Evolutionary conservation across 2,329 filamentous ascomycete species (phyloP).

Genomic region (Aspergillus clavatus): DNA sequence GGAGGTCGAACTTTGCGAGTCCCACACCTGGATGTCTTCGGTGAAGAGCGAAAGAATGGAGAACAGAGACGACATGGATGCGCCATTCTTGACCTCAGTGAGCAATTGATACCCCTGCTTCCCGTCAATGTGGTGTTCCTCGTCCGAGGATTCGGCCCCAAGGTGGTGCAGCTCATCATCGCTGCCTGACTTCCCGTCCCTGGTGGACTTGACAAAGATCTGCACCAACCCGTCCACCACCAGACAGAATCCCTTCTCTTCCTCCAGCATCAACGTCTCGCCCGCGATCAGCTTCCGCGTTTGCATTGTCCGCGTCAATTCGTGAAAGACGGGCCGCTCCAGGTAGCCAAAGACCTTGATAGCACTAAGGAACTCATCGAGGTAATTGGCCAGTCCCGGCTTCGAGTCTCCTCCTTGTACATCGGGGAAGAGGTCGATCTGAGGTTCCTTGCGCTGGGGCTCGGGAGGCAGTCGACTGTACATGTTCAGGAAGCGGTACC

Average conservation of each 20-base stretch:
- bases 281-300: conserved; percentile 93
- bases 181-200: conserved; percentile 36
- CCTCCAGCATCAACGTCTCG: conserved; percentile 89
- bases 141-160: conserved; percentile 54
- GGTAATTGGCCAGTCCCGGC: conserved; percentile 86
- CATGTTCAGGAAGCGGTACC: conserved; percentile 95
- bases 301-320: conserved; percentile 96
- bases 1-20: conserved; percentile 53
- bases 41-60: conserved; percentile 97
- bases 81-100: conserved; percentile 95
- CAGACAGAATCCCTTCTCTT: conserved; percentile 96
- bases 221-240: conserved; percentile 95
- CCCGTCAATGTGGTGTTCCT: conserved; percentile 56
- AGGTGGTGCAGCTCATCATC: conserved; percentile 38
- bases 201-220: conserved; percentile 92
- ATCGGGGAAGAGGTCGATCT: conserved; percentile 92
- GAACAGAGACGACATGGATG: conserved; percentile 96
- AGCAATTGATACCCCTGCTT: conserved; percentile 89
- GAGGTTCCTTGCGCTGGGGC: conserved; percentile 90
- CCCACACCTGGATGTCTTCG: conserved; percentile 78
- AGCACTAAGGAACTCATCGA: conserved; percentile 95
- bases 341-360: conserved; percentile 99
- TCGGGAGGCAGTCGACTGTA: conserved; percentile 91
- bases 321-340: conserved; percentile 93
- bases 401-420: conserved; percentile 86